Evolutionary conservation across 2,329 filamentous ascomycete genomes (phyloP).

Genomic region (Talaromyces marneffei): DNA sequence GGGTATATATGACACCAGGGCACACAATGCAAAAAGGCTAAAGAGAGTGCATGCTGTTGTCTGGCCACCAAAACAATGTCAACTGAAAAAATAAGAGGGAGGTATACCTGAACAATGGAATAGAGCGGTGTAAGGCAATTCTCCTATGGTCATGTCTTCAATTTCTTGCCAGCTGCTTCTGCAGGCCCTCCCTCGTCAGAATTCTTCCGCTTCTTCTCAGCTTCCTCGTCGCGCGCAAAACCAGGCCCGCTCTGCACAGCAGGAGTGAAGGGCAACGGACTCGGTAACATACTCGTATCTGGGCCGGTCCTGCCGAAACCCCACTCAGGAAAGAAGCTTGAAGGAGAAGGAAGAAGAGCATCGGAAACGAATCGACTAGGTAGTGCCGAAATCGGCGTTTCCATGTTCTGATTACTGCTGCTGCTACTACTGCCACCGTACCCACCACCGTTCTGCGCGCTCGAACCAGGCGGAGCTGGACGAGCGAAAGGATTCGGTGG

Average conservation of each 20-base stretch:
- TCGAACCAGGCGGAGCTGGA: conserved; percentile 62
- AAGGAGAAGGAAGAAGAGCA: conserved; percentile 82
- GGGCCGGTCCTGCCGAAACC: conserved; percentile 58
- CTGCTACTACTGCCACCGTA: conserved; percentile 35
- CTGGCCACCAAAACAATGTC: conserved; percentile 3
- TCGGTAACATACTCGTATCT: conserved; percentile 82
- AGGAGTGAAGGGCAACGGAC: conserved; percentile 89
- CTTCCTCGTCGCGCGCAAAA: conserved; percentile 39
- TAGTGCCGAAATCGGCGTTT: conserved; percentile 89
- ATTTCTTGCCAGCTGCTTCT: conserved; percentile 33
- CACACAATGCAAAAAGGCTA: conserved; percentile 2
- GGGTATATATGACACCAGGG: conserved; percentile 5
- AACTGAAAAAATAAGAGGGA: neutral
- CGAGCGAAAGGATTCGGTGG: conserved; percentile 94
- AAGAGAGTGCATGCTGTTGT: conserved; percentile 3
- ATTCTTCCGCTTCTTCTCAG: conserved; percentile 42
- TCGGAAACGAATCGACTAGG: conserved; percentile 86
- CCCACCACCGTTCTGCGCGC: conserved; percentile 37
- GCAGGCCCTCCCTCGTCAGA: conserved; percentile 32
- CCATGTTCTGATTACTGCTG: conserved; percentile 34
- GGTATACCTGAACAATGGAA: neutral
- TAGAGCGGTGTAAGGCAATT: neutral
- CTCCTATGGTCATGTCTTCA: conserved; percentile 29
- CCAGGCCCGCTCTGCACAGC: conserved; percentile 37
- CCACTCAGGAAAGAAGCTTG: conserved; percentile 90